These are phyloP conservation scores for Zygnema cylindricum DNA, from an alignment of 139 green algal genomes.

Conservation along the genomic window DNA sequence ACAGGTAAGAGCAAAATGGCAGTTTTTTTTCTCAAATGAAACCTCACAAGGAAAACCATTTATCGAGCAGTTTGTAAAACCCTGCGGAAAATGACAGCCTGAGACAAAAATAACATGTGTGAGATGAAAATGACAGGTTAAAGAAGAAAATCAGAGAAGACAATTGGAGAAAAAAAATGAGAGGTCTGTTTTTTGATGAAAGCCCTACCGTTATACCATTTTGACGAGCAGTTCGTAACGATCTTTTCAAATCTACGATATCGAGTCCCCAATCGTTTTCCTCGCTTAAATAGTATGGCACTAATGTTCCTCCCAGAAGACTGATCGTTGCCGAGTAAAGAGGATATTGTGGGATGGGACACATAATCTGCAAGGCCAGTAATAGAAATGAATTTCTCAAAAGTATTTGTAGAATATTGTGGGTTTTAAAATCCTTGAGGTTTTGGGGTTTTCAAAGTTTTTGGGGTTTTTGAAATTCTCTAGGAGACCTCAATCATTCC, in stretches of 20 bases:
- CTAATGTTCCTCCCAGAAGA: conserved; percentile 84
- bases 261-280: conserved; percentile 77
- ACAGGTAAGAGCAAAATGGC: too few species aligned
- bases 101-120: too few species aligned
- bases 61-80: not conserved
- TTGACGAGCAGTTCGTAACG: conserved; percentile 62
- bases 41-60: too few species aligned
- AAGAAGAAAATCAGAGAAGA: conserved; percentile 26
- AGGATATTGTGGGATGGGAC: conserved; percentile 75
- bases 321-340: conserved; percentile 85
- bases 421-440: too few species aligned
- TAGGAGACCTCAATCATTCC: too few species aligned
- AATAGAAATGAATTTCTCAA: too few species aligned
- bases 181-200: too few species aligned
- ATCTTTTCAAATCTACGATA: conserved; percentile 68
- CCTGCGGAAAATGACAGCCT: conserved; percentile 10
- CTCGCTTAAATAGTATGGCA: conserved; percentile 92
- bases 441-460: too few species aligned
- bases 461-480: too few species aligned
- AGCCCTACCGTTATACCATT: conserved; percentile 66
- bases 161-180: conserved; percentile 6
- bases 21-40: too few species aligned
- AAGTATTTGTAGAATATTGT: too few species aligned
- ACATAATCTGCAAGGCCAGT: conserved; percentile 55
- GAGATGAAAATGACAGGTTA: too few species aligned